Evolutionary conservation across 805 yeast genomes (phyloP).

Genomic region (Cyberlindnera nakhonratchasimensis): DNA sequence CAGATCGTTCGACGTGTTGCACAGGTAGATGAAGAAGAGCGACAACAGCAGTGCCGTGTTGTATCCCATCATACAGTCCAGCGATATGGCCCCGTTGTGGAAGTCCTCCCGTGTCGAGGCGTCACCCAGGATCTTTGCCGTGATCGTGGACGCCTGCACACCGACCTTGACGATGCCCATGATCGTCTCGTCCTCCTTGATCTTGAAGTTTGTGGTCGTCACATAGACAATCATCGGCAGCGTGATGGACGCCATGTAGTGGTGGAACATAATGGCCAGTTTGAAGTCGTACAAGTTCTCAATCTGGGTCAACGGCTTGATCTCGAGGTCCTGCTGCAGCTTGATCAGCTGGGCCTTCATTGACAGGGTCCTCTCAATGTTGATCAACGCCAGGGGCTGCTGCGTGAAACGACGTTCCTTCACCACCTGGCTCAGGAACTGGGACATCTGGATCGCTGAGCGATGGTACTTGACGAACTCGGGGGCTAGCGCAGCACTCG

Average conservation of each 20-base stretch:
- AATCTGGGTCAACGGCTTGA: constrained; percentile 22
- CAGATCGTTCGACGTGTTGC: constrained; percentile 24
- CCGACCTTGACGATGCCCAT: constrained; percentile 38
- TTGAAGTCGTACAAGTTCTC: constrained; percentile 39
- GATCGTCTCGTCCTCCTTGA: constrained; percentile 41
- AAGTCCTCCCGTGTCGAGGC: constrained; percentile 28
- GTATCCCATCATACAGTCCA: constrained; percentile 43
- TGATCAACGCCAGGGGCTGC: constrained; percentile 38
- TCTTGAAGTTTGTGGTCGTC: constrained; percentile 33
- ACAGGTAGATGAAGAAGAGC: constrained; percentile 35
- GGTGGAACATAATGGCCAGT: constrained; percentile 39
- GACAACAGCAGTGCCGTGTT: constrained; percentile 41
- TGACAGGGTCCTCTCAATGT: constrained; percentile 38
- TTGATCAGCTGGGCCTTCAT: constrained; percentile 34
- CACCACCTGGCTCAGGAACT: constrained; percentile 38
- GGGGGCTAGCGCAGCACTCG: constrained; percentile 22
- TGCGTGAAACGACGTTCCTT: constrained; percentile 36
- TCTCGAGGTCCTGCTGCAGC: constrained; percentile 35
- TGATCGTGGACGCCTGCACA: constrained; percentile 37
- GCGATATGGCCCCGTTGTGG: constrained; percentile 43
- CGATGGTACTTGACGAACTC: constrained; percentile 31
- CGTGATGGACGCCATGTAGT: constrained; percentile 39
- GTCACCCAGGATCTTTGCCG: constrained; percentile 36
- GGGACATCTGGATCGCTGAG: constrained; percentile 35
- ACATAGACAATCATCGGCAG: constrained; percentile 42